Conservation (phyloP, 2,329 filamentous ascomycete genomes). For the Xylariales sp. region DNA sequence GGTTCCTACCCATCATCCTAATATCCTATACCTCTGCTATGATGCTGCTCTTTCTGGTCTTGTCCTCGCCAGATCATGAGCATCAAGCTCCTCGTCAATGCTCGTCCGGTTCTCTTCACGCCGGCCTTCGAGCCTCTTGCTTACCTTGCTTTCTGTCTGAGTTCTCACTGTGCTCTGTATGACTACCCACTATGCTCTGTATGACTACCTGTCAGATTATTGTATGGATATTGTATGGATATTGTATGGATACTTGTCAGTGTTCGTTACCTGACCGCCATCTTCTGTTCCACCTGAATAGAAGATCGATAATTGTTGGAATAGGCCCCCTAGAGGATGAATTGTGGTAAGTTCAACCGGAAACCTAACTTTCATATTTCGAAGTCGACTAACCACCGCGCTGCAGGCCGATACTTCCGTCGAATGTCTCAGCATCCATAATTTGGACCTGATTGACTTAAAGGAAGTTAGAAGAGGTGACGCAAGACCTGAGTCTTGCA, state of each 20-base stretch:
- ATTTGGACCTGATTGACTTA: too few relatives aligned
- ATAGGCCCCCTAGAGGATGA: too few relatives aligned
- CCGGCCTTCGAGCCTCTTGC: constrained; percentile 35
- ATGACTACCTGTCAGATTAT: not conserved
- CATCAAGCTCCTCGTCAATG: constrained; percentile 22
- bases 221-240: not conserved
- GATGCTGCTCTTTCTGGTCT: constrained; percentile 35
- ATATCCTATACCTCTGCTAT: constrained; percentile 8
- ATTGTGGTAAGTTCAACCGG: too few relatives aligned
- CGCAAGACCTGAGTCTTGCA: not conserved
- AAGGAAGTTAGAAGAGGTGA: not conserved
- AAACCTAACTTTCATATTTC: too few relatives aligned
- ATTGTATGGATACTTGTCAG: not conserved
- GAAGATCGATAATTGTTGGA: too few relatives aligned
- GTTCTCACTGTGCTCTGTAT: not conserved
- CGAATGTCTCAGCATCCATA: too few relatives aligned
- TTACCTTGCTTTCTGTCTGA: constrained; percentile 21
- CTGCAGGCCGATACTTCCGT: too few relatives aligned
- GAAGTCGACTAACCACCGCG: too few relatives aligned
- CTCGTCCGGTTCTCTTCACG: constrained; percentile 32
- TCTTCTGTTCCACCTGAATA: not conserved
- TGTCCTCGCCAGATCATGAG: constrained; percentile 34
- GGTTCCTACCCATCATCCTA: not conserved
- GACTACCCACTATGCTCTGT: too few relatives aligned
- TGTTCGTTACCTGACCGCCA: not conserved